Evolutionary conservation across 2,329 filamentous ascomycete species (phyloP).

Genomic region (Neurospora crassa): DNA sequence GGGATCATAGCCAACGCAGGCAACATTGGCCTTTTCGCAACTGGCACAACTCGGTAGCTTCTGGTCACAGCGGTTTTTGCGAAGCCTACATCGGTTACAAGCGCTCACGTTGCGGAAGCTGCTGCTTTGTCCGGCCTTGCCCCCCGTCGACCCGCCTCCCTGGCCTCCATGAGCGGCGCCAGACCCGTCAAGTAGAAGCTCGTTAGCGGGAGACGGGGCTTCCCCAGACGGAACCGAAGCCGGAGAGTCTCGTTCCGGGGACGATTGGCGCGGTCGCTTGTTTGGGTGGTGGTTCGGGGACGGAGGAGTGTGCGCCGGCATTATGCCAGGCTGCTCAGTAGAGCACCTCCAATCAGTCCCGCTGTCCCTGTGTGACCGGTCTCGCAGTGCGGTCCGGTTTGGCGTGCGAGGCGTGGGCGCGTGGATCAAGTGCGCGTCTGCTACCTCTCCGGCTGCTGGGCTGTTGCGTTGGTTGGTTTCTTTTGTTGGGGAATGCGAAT

Average conservation of each 20-base stretch:
- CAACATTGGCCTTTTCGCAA: slow-evolving; percentile 85
- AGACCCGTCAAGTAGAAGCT: slow-evolving; percentile 21
- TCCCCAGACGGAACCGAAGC: slow-evolving; percentile 21
- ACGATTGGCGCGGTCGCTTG: slow-evolving; percentile 48
- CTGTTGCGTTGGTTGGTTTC: not conserved
- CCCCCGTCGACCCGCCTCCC: slow-evolving; percentile 17
- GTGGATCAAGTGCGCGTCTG: not conserved
- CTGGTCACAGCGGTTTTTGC: slow-evolving; percentile 95
- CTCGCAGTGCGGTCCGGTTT: not conserved
- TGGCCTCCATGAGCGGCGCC: slow-evolving; percentile 21
- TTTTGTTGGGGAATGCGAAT: not conserved
- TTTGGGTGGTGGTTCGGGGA: slow-evolving; percentile 41
- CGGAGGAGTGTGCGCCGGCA: slow-evolving; percentile 31
- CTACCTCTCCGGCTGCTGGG: not conserved
- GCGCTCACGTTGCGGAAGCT: slow-evolving; percentile 84
- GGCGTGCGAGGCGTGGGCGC: not conserved
- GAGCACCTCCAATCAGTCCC: not conserved
- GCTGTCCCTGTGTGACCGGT: not conserved
- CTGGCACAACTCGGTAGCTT: slow-evolving; percentile 81
- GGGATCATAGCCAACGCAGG: slow-evolving; percentile 91
- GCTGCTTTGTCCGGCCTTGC: slow-evolving; percentile 48
- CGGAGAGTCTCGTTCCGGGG: slow-evolving; percentile 36
- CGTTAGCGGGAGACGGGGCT: slow-evolving; percentile 26
- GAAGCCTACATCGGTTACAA: slow-evolving; percentile 82
- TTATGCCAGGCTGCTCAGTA: not conserved